phyloP scores from a whole-genome alignment of 352 stramenopile species.

The Pythium monospermum region DNA sequence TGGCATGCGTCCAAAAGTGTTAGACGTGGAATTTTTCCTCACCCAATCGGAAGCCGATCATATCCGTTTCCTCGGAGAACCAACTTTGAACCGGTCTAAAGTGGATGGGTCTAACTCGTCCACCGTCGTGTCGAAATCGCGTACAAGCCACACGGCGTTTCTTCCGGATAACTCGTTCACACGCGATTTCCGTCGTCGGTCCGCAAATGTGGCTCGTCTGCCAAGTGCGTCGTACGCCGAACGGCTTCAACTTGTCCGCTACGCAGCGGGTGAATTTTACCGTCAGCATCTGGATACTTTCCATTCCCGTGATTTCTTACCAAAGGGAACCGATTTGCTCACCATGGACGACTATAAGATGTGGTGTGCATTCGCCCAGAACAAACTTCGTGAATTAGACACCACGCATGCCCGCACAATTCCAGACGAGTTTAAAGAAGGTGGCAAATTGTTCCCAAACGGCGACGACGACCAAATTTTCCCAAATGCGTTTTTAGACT shows the following conservation, averaged over 20 bases:
- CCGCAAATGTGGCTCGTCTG: slow-evolving; percentile 53
- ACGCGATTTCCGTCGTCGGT: slow-evolving; percentile 64
- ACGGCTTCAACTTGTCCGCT: slow-evolving; percentile 72
- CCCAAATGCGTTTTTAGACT: slow-evolving; percentile 51
- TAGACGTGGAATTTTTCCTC: slow-evolving; percentile 69
- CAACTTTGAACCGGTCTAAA: slow-evolving; percentile 55
- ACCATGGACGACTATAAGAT: slow-evolving; percentile 57
- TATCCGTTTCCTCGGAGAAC: slow-evolving; percentile 47
- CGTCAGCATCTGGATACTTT: slow-evolving; percentile 81
- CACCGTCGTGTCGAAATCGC: slow-evolving; percentile 50
- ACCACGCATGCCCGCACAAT: slow-evolving; percentile 36
- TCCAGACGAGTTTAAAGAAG: slow-evolving; percentile 52
- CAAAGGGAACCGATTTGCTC: slow-evolving; percentile 32
- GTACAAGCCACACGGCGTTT: slow-evolving; percentile 82
- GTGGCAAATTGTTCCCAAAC: slow-evolving; percentile 53
- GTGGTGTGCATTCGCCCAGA: slow-evolving; percentile 60
- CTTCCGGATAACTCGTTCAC: slow-evolving; percentile 60
- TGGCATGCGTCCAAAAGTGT: slow-evolving; percentile 61
- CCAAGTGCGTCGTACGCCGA: slow-evolving; percentile 66
- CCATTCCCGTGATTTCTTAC: slow-evolving; percentile 63
- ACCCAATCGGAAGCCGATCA: slow-evolving; percentile 48
- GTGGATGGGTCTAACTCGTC: slow-evolving; percentile 64
- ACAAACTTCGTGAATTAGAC: slow-evolving; percentile 34
- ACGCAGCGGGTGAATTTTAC: slow-evolving; percentile 78
- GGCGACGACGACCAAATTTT: slow-evolving; percentile 47